phyloP scores from a whole-genome alignment of 345 rosid genomes.

The Brassica nigra region DNA sequence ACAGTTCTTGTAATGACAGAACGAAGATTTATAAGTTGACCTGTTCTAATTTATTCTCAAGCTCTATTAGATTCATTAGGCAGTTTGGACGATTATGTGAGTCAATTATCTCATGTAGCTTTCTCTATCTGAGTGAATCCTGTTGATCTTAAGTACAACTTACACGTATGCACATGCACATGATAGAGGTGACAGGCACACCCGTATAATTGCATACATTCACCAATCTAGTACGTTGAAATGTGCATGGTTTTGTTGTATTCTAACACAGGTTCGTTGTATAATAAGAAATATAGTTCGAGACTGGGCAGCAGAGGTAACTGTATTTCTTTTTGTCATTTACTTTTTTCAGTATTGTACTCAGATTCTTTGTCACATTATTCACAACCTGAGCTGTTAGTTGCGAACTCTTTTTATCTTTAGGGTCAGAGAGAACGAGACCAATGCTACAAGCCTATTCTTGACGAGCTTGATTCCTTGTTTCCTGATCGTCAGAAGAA shows the following conservation, averaged over 20 bases:
- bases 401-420: constrained; percentile 7
- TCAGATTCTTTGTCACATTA: neutral
- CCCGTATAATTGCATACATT: neutral
- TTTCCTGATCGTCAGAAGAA: constrained; percentile 71
- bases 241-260: constrained; percentile 16
- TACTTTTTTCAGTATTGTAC: constrained; percentile 4
- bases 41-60: constrained; percentile 5
- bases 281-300: constrained; percentile 91
- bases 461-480: constrained; percentile 80
- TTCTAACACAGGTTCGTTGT: constrained; percentile 84
- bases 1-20: neutral
- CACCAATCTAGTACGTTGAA: neutral
- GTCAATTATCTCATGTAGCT: neutral
- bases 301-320: constrained; percentile 99
- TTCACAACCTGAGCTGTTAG: constrained; percentile 11
- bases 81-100: neutral
- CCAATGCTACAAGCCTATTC: constrained; percentile 90
- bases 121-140: neutral
- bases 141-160: neutral
- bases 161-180: neutral
- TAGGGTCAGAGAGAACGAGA: constrained; percentile 91
- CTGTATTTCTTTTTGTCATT: neutral
- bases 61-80: constrained; percentile 8
- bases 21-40: neutral
- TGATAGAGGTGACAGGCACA: neutral